Conservation (phyloP, 2,329 filamentous ascomycete genomes). For the Pseudogymnoascus verrucosus region DNA sequence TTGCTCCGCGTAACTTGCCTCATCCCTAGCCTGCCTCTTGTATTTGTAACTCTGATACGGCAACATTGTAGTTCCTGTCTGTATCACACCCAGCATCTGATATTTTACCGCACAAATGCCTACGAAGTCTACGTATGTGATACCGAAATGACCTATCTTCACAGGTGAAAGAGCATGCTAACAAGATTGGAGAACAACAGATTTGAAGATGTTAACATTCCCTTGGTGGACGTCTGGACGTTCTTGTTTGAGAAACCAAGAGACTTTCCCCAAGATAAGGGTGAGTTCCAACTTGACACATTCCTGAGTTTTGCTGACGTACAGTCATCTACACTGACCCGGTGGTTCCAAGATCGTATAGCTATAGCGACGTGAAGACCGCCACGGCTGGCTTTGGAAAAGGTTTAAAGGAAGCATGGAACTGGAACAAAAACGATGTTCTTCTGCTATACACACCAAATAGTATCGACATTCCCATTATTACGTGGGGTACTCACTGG, state of each 20-base stretch:
- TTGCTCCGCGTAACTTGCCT: not conserved
- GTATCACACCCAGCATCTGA: not conserved
- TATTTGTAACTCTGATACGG: not conserved
- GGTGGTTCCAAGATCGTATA: conserved; percentile 58
- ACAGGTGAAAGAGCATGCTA: not conserved
- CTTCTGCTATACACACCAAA: conserved; percentile 75
- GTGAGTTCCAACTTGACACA: conserved; percentile 34
- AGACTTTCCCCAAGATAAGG: conserved; percentile 59
- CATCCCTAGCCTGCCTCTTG: not conserved
- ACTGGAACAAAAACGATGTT: conserved; percentile 73
- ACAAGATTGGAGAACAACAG: conserved; percentile 36
- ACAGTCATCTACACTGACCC: conserved; percentile 59
- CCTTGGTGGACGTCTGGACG: conserved; percentile 66
- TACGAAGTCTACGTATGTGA: not conserved
- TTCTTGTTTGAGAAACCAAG: conserved; percentile 61
- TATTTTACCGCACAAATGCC: not conserved
- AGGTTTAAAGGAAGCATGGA: conserved; percentile 62
- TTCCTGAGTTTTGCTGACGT: not conserved
- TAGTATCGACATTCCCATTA: conserved; percentile 65
- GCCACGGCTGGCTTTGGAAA: conserved; percentile 64
- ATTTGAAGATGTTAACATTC: conserved; percentile 38
- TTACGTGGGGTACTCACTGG: conserved; percentile 72
- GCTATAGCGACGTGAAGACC: conserved; percentile 54
- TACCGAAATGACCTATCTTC: not conserved
- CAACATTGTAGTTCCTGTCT: not conserved